phyloP scores from a whole-genome alignment of 306 rosid genomes.

The Mucuna pruriens region DNA sequence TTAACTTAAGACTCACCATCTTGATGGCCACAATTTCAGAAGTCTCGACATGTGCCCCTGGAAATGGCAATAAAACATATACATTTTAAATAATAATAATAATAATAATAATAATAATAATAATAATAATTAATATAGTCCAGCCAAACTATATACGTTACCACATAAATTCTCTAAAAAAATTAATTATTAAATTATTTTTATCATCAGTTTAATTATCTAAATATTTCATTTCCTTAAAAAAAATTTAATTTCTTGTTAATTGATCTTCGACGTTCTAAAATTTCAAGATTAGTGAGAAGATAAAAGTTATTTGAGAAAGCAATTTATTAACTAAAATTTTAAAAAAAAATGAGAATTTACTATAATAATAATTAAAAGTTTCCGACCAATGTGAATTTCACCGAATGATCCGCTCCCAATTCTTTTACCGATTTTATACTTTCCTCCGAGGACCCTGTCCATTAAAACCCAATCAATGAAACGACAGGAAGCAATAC shows the following conservation, averaged over 20 bases:
- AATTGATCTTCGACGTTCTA: not conserved
- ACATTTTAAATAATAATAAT: not conserved
- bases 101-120: not conserved
- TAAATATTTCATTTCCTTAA: not conserved
- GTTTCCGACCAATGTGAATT: constrained; percentile 57
- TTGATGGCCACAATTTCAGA: constrained; percentile 70
- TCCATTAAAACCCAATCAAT: constrained; percentile 48
- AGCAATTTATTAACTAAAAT: not conserved
- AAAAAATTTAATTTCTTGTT: not conserved
- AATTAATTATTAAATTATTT: not conserved
- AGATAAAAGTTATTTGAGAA: not conserved
- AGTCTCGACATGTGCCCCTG: constrained; percentile 59
- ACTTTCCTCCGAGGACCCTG: constrained; percentile 60
- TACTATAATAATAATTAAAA: not conserved
- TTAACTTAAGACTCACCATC: constrained; percentile 63
- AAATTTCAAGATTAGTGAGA: not conserved
- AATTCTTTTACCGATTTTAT: constrained; percentile 64
- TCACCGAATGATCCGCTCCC: constrained; percentile 82
- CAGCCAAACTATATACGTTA: not conserved
- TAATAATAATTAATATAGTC: not conserved
- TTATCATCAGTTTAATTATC: not conserved
- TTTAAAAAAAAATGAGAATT: not conserved
- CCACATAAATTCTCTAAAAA: not conserved
- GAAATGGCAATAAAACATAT: constrained; percentile 4
- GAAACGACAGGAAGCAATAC: not conserved